Evolutionary conservation across 176 grass and related monocot species (phyloP), one percentile per base, ranked within the genome.

Genomic region (Neostapfia colusana): DNA sequence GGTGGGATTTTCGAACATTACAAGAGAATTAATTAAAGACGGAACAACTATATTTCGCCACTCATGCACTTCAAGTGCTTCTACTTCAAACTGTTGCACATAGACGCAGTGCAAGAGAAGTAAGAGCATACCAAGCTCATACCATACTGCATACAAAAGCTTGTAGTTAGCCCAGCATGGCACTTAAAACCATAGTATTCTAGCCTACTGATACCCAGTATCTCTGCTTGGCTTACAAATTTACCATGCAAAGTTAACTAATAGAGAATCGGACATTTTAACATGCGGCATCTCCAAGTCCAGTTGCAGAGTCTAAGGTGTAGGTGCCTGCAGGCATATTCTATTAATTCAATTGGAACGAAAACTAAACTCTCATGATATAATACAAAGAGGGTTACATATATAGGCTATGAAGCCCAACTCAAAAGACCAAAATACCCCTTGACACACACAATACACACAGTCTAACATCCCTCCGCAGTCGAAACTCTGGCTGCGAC

Each of bases 51-150:
- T 75, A 0, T 66, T 67, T 67, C 18, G 18, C 37, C 65, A 67
- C 13, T 46, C 13, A 75, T 74, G 18, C 59, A 48, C 51, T 58
- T 45, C 3, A 44, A 36, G 11, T 53, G 50, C 44, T 40, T 82
- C 66, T 67, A 69, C 20, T 31, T 34, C 41, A 84, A 70, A 55
- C 36, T 13, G 51, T 44, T 70, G 28, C 44, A 81, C 8, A 41
- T 8, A 3, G 55, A 72, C 41, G 58, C 23, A 40, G 0, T 3
- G 4, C 6, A 21, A 65, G 49, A 54, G 5, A 51, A 21, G 60
- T 65, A 27, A 45, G 26, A 4, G 16, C 56, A 37, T 40, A 61
- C 60, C 24, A 66, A 57, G 38, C 14, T 38, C 71, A n/a, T n/a
- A n/a, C n/a, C 5, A 51, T 7, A 40, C 26, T 42, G 50, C 44